Conservation (phyloP, 208 protist species). For the Phytomonas sp. region DNA sequence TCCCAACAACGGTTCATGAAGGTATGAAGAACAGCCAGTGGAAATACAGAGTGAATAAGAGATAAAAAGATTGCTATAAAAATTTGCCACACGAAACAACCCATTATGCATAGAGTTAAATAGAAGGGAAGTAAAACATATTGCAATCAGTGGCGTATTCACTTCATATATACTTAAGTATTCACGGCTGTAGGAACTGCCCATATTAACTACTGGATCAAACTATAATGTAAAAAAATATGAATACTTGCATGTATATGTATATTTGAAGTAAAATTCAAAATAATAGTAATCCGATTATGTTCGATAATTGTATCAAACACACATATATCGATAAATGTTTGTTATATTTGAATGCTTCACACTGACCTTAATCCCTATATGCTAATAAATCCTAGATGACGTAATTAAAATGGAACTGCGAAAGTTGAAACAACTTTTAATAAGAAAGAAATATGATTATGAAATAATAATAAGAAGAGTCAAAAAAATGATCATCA, state of each 20-base stretch:
- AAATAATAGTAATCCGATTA: background rate
- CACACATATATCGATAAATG: background rate
- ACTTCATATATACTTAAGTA: slow-evolving; percentile 31
- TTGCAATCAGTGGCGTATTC: slow-evolving; percentile 61
- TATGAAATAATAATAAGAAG: background rate
- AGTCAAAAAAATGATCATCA: background rate
- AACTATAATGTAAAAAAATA: slow-evolving; percentile 5
- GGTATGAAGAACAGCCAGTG: slow-evolving; percentile 22
- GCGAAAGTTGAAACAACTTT: background rate
- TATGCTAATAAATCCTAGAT: background rate
- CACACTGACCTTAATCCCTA: background rate
- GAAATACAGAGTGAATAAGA: slow-evolving; percentile 40
- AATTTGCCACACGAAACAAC: slow-evolving; percentile 39
- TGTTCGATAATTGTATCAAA: background rate
- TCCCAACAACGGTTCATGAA: slow-evolving; percentile 34
- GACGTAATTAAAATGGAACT: background rate
- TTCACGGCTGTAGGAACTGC: slow-evolving; percentile 29
- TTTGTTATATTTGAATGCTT: background rate
- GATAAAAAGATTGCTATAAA: slow-evolving; percentile 54
- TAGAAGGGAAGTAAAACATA: slow-evolving; percentile 39
- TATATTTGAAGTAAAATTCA: background rate
- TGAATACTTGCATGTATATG: slow-evolving; percentile 6
- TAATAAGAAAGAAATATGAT: background rate
- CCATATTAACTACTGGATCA: slow-evolving; percentile 22
- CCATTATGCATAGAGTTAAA: slow-evolving; percentile 75